Conservation (phyloP, 2,329 filamentous ascomycete genomes). For the Monosporascus cannonballus region DNA sequence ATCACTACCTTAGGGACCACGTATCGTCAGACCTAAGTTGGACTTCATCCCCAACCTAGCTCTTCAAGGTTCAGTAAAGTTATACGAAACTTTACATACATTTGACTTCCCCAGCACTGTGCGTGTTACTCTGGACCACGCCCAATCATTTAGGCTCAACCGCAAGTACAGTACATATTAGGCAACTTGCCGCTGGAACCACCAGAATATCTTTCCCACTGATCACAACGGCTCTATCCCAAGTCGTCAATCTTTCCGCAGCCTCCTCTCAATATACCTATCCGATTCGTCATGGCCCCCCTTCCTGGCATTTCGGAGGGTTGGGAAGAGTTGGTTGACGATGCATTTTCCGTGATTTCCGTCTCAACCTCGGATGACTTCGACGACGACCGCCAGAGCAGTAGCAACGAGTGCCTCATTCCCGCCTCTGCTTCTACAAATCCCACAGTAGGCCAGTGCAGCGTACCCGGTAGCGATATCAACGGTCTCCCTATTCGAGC, state of each 20-base stretch:
- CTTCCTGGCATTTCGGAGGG: slow-evolving; percentile 13
- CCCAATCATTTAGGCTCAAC: too few relatives aligned
- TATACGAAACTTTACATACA: too few relatives aligned
- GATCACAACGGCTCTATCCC: too few relatives aligned
- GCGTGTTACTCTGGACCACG: too few relatives aligned
- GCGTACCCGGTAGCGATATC: neutral
- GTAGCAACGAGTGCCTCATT: neutral
- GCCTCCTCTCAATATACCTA: neutral
- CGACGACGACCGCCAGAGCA: neutral
- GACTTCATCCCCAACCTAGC: too few relatives aligned
- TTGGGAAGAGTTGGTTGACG: slow-evolving; percentile 21
- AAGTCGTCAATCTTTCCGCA: neutral
- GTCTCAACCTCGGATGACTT: slow-evolving; percentile 16
- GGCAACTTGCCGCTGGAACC: too few relatives aligned
- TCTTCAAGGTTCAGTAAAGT: too few relatives aligned
- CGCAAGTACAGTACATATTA: too few relatives aligned
- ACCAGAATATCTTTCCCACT: too few relatives aligned
- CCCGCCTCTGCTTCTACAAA: neutral
- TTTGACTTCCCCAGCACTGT: too few relatives aligned
- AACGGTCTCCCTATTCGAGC: neutral
- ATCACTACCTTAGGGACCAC: too few relatives aligned
- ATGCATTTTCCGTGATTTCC: slow-evolving; percentile 20
- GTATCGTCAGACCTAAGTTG: too few relatives aligned
- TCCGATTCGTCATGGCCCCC: slow-evolving; percentile 5
- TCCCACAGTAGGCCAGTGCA: neutral